phyloP scores from a whole-genome alignment of 768 basidiomycete genomes.

The Kwoniella sp. region DNA sequence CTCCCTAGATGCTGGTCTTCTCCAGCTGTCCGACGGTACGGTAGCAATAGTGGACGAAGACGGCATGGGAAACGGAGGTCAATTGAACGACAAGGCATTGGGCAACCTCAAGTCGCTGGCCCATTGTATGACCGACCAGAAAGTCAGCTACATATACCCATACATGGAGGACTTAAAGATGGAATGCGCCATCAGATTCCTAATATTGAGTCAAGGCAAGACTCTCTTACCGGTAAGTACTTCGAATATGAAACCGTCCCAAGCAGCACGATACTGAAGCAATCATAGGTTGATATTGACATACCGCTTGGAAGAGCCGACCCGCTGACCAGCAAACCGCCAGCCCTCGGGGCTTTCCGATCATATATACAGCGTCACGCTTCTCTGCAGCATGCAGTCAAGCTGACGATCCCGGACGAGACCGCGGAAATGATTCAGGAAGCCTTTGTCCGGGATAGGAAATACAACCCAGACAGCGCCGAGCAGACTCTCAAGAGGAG shows the following conservation, averaged over 20 bases:
- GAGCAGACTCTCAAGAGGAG: conserved; percentile 40
- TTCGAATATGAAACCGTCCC: too few relatives aligned
- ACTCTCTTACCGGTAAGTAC: conserved; percentile 43
- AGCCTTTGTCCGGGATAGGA: conserved; percentile 32
- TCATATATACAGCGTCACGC: conserved; percentile 12
- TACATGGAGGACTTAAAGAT: conserved; percentile 47
- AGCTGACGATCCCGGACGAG: conserved; percentile 34
- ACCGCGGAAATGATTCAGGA: conserved; percentile 38
- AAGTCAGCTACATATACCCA: conserved; percentile 45
- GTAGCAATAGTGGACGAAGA: conserved; percentile 43
- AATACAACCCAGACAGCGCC: conserved; percentile 13
- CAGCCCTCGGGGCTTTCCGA: conserved; percentile 8
- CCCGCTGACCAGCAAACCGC: neutral
- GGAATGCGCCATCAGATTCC: conserved; percentile 35
- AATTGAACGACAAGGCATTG: conserved; percentile 42
- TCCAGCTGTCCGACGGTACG: conserved; percentile 42
- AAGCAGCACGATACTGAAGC: conserved; percentile 22
- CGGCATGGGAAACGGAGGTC: conserved; percentile 42
- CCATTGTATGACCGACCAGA: conserved; percentile 34
- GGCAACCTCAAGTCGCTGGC: conserved; percentile 40
- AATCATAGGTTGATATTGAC: neutral
- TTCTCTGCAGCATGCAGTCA: conserved; percentile 12
- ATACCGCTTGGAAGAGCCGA: neutral
- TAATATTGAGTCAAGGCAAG: conserved; percentile 43
- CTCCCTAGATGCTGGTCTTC: conserved; percentile 36